A percentile compares a stretch with the other conserved stretches of the same genome.
phyloP scores from a whole-genome alignment of 2,329 filamentous ascomycete species.

The Trichoderma sp. region DNA sequence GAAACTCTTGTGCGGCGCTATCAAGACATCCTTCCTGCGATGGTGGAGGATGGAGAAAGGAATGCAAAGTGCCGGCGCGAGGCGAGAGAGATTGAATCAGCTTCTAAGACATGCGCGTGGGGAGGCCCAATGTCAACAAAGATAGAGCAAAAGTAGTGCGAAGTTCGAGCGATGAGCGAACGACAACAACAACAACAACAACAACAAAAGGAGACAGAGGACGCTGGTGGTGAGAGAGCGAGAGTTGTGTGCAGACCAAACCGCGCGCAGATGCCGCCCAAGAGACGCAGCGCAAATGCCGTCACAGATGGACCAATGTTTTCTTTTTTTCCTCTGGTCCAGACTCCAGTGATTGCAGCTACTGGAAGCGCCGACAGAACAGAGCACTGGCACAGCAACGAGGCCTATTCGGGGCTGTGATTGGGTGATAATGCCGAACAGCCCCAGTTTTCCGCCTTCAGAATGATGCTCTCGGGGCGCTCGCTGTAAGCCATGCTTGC shows the following conservation, averaged over 20 bases:
- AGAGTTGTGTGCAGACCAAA: no score
- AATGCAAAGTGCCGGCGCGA: constrained; percentile 30
- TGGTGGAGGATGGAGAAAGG: constrained; percentile 25
- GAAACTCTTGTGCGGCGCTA: constrained; percentile 32
- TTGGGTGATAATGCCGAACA: background rate
- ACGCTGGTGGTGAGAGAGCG: background rate
- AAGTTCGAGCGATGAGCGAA: background rate
- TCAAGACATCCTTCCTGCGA: constrained; percentile 41
- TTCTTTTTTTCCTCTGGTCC: constrained; percentile 10
- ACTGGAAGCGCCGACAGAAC: no score
- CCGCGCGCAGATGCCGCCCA: constrained; percentile 7
- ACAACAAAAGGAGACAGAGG: background rate
- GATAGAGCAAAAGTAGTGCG: background rate
- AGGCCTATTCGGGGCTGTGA: background rate
- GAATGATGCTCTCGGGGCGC: background rate
- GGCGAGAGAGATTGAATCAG: constrained; percentile 28
- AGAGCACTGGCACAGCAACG: no score
- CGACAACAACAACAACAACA: background rate
- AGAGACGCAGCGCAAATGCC: constrained; percentile 21
- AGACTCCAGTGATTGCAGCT: background rate
- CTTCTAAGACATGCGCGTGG: constrained; percentile 34
- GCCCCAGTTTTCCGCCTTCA: constrained; percentile 1
- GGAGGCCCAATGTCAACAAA: constrained; percentile 18
- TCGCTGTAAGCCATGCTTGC: constrained; percentile 12
- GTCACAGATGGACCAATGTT: constrained; percentile 24